Percentiles rank a stretch among this genome's conserved stretches.
Evolutionary conservation across 176 grass and related monocot species (phyloP).

Genomic region (Zoysia japonica): DNA sequence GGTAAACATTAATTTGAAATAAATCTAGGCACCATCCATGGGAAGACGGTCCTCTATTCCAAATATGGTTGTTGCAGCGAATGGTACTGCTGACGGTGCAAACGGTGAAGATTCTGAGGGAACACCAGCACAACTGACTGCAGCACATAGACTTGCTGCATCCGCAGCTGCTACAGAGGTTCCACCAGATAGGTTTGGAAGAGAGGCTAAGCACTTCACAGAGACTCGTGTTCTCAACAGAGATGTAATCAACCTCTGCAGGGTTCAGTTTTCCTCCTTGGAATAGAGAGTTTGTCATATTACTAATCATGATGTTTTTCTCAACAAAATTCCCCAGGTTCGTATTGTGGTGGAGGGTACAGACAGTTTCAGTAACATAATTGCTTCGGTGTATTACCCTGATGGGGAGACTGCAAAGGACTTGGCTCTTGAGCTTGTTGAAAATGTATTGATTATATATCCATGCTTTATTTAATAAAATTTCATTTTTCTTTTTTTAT

Average conservation of each 20-base stretch:
- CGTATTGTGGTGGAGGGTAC: conserved; percentile 95
- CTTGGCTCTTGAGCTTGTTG: conserved; percentile 81
- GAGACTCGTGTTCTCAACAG: conserved; percentile 85
- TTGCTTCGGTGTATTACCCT: conserved; percentile 94
- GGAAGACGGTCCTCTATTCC: conserved; percentile 65
- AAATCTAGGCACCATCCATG: conserved; percentile 82
- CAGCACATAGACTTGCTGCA: conserved; percentile 84
- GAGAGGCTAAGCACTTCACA: conserved; percentile 94
- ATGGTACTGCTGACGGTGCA: conserved; percentile 43
- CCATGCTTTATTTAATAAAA: conserved; percentile 16
- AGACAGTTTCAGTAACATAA: conserved; percentile 87
- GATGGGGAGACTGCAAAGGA: conserved; percentile 89
- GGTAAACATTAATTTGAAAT: conserved; percentile 22
- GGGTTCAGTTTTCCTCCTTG: conserved; percentile 18
- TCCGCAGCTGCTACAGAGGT: conserved; percentile 63
- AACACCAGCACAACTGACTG: conserved; percentile 61
- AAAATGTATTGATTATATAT: conserved; percentile 70
- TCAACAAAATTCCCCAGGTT: conserved; percentile 51
- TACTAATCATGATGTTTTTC: not conserved
- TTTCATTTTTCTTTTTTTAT: conserved; percentile 6
- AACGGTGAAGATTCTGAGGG: conserved; percentile 66
- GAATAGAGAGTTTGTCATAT: conserved; percentile 15
- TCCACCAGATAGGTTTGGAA: conserved; percentile 83
- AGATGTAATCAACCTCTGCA: conserved; percentile 63
- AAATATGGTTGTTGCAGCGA: conserved; percentile 46